Conservation (phyloP, 805 yeast genomes). For the Starmerella riodocensis region DNA sequence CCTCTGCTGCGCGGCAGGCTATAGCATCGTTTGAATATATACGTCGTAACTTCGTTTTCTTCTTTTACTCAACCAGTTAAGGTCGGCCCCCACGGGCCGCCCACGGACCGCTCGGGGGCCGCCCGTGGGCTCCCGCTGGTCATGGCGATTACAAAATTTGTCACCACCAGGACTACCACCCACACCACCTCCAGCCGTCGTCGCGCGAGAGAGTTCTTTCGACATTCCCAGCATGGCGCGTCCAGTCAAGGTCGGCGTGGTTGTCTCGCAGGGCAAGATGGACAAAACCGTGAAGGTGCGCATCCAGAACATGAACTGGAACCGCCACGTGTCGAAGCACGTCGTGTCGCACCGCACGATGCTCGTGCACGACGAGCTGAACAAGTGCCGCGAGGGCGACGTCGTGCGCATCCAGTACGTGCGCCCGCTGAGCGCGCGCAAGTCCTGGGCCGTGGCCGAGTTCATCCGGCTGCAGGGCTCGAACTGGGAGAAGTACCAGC, state of each 20-base stretch:
- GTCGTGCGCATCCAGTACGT: slow-evolving; percentile 77
- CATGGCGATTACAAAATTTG: no score
- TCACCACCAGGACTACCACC: no score
- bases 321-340: slow-evolving; percentile 40
- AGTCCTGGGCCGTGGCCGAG: slow-evolving; percentile 84
- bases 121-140: no score
- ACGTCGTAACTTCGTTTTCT: no score
- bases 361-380: slow-evolving; percentile 87
- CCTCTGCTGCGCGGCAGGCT: no score
- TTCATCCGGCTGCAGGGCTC: slow-evolving; percentile 82
- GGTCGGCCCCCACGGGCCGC: no score
- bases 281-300: slow-evolving; percentile 88
- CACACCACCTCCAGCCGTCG: no score
- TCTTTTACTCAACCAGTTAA: no score
- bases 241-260: slow-evolving; percentile 84
- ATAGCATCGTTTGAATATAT: no score
- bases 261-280: slow-evolving; percentile 93
- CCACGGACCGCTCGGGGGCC: no score
- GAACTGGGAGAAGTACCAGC: slow-evolving; percentile 69
- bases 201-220: no score
- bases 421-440: slow-evolving; percentile 69
- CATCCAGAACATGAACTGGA: slow-evolving; percentile 63
- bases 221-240: slow-evolving; percentile 56
- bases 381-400: slow-evolving; percentile 88
- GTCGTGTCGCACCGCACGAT: slow-evolving; percentile 67